Evolutionary conservation across 2,329 filamentous ascomycete genomes (phyloP), one percentile per base, ranked within the genome.

Genomic region (Trichophyton equinum): DNA sequence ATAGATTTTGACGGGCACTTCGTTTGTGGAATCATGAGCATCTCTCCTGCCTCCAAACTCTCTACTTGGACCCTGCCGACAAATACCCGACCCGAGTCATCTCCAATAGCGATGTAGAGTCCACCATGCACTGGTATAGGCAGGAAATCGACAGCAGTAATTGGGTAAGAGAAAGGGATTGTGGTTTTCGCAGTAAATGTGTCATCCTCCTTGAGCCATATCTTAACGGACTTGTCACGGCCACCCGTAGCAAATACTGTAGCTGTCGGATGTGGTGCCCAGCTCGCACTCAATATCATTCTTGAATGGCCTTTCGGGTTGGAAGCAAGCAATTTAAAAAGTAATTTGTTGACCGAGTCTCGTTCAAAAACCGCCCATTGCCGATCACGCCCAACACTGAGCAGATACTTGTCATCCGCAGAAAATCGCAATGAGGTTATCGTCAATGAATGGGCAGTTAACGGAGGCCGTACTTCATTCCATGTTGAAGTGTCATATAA

Each of bases 261-360:
- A 7, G 71, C 69, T 6, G 69, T 69, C 5, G 69, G 62, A 0
- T 66, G 46, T 1, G 87, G 86, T 0, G 87, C 85, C 92, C 94
- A 99, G 1, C 88, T 84, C 1, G 85, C 88, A 70, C 91, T 90
- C 13, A 97, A 79, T 53, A 99, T 91, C 91, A 99, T 97, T 62
- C 94, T 81, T 3, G 87, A 81, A 72, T 99, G 94, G 0, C 89
- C 92, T 74, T 95, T 96, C 1, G 84, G 82, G 67, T 95, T 90
- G 2, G 82, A 78, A 63, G 85, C 78, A 44, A 82, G 72, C 2
- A 86, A 76, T 25, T 72, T 74, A 68, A 88, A 96, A 13, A 69
- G 70, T 4, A 69, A 70, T 15, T 63, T 59, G 3, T 69, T 69
- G 25, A 72, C 67, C 4, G 66, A 68, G 38, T 75, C 75, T 44